Base-by-base conservation (phyloP, 768 basidiomycete genomes). In the Infundibulicybe gibba region DNA sequence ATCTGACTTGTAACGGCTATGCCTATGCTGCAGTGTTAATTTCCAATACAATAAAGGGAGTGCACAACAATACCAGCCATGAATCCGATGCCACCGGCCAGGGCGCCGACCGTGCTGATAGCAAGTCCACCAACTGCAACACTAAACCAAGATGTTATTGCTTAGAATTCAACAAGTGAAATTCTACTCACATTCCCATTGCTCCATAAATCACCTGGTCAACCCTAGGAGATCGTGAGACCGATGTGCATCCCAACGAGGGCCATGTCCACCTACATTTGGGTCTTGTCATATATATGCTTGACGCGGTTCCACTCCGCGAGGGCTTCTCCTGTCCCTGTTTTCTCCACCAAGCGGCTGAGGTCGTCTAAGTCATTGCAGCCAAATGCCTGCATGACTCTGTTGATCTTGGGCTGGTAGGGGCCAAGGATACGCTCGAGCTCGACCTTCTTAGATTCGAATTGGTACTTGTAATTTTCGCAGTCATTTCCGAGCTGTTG, bases 401-500 rank as follows among this genome's bases (percentile, higher is more conserved):
- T 47, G 15, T 51, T 37, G 40, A 54, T 44, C 15, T 54, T 54
- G 17, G 40, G 21, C 21, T 44, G 50, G 40, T 51, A 54, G 3
- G 52, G 52, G 16, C 52, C 52, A 34, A 54, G 52, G 16, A 41
- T 43, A 9, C 32, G 19, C 16, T 51, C 45, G 40, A 54, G 25
- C 34, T 54, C 47, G 5, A n/a, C 33, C 31, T 54, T 51, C 39
- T 46, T 43, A 6, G 13, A 31, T n/a, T 51, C 45, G 33, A 43
- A 54, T 32, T 44, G 20, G 16, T 19, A 20, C 32, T 54, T 44
- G 35, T 44, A 47, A 11, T 25, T 16, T 17, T 51, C 35, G 38
- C 52, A 54, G 25, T 54, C 52, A 30, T 54, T 45, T n/a, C 45
- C 52, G 11, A 54, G 50, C 33, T 54, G 50, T 19, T 54, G 45